A percentile compares a stretch with the other conserved stretches of the same genome.
phyloP scores from a whole-genome alignment of 2,329 filamentous ascomycete genomes.

The Botryosphaeria agaves region DNA sequence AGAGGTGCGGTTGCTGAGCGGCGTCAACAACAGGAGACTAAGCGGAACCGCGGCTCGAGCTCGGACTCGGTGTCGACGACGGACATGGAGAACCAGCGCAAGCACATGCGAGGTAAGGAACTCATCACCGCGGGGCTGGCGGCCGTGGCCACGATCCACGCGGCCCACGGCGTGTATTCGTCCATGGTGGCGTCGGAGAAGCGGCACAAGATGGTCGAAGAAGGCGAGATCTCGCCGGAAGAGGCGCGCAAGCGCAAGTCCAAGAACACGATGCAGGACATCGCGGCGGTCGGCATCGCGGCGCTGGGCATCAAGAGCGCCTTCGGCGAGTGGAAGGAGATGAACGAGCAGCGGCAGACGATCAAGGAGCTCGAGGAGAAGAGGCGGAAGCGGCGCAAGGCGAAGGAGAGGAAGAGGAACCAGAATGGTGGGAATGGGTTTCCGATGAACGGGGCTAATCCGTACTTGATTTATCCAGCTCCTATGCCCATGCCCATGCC shows the following conservation, averaged over 20 bases:
- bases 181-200: slow-evolving; percentile 47
- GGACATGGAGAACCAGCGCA: slow-evolving; percentile 44
- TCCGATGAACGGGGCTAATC: slow-evolving; percentile 12
- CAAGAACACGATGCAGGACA: slow-evolving; percentile 47
- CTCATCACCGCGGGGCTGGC: slow-evolving; percentile 47
- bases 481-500: slow-evolving; percentile 7
- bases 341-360: slow-evolving; percentile 41
- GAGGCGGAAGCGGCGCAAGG: slow-evolving; percentile 23
- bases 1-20: background rate
- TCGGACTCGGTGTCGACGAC: slow-evolving; percentile 38
- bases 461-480: slow-evolving; percentile 18
- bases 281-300: slow-evolving; percentile 48
- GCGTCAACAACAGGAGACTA: slow-evolving; percentile 2
- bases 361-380: slow-evolving; percentile 36
- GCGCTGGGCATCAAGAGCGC: slow-evolving; percentile 51
- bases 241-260: slow-evolving; percentile 44
- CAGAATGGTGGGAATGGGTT: slow-evolving; percentile 18
- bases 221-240: slow-evolving; percentile 45
- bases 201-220: slow-evolving; percentile 38
- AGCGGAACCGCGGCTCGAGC: slow-evolving; percentile 20
- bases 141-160: slow-evolving; percentile 52
- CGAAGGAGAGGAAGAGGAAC: slow-evolving; percentile 18
- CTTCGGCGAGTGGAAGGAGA: slow-evolving; percentile 49
- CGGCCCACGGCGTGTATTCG: slow-evolving; percentile 45
- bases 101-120: slow-evolving; percentile 50